A percentile compares a stretch with the other conserved stretches of the same genome.
Conservation (phyloP, 2,329 filamentous ascomycete species). For the Colletotrichum camelliae region DNA sequence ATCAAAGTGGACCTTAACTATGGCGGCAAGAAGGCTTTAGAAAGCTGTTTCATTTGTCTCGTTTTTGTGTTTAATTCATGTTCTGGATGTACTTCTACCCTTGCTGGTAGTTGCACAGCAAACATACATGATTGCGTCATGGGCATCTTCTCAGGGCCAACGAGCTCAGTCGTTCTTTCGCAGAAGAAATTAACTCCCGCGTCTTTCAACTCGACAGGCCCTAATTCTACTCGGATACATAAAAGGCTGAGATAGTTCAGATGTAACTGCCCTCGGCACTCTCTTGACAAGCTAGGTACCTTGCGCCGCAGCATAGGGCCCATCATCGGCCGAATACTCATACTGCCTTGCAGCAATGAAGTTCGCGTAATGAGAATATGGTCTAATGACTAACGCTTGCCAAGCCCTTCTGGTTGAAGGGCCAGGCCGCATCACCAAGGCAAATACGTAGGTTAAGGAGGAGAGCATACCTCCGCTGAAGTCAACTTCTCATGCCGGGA, state of each 20-base stretch:
- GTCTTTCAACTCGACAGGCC: no score
- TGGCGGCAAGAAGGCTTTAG: no score
- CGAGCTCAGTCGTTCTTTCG: rapidly evolving
- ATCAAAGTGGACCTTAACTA: no score
- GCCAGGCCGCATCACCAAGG: rapidly evolving
- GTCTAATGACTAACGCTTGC: neutral
- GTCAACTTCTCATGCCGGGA: neutral
- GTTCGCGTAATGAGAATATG: neutral
- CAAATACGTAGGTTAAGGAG: neutral
- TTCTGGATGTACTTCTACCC: no score
- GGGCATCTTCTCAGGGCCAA: neutral
- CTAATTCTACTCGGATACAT: neutral
- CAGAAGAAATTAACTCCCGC: neutral
- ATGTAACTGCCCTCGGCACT: neutral
- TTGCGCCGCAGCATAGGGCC: neutral
- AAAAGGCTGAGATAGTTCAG: neutral
- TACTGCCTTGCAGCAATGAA: neutral
- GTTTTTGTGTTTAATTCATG: no score
- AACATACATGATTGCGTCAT: neutral
- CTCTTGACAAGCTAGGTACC: no score
- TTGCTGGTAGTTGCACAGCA: neutral
- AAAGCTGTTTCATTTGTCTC: no score
- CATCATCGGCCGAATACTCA: neutral
- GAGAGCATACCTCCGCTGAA: rapidly evolving
- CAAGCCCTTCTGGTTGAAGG: neutral